Conservation (phyloP, 495 filamentous ascomycete genomes). For the Lasiosphaeria miniovina region DNA sequence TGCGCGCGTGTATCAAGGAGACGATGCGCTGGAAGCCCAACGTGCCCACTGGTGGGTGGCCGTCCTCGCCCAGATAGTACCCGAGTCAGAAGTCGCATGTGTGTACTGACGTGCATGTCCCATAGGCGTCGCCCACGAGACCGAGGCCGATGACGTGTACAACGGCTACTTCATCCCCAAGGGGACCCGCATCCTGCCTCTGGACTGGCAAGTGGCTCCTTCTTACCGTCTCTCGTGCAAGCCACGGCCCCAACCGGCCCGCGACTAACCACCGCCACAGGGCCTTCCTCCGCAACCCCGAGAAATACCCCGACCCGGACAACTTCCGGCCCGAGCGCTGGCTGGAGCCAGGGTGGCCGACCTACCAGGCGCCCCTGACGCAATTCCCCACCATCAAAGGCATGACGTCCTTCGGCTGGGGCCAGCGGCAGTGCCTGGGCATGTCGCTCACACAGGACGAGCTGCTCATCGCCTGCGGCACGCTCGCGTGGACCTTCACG, state of each 20-base stretch:
- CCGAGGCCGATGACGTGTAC: constrained; percentile 39
- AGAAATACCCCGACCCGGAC: constrained; percentile 49
- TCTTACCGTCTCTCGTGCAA: not conserved
- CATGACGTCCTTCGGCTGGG: constrained; percentile 55
- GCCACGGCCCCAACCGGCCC: constrained; percentile 12
- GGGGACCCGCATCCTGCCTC: constrained; percentile 47
- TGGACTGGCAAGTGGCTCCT: constrained; percentile 40
- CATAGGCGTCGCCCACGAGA: constrained; percentile 43
- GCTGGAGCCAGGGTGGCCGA: constrained; percentile 49
- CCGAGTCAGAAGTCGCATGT: not conserved
- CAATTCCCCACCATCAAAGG: constrained; percentile 44
- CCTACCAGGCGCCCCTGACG: constrained; percentile 48
- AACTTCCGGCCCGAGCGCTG: constrained; percentile 52
- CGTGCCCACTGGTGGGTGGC: constrained; percentile 36
- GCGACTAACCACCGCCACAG: constrained; percentile 22
- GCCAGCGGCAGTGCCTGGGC: constrained; percentile 59
- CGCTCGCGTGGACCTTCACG: constrained; percentile 47
- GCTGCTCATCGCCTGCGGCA: constrained; percentile 45
- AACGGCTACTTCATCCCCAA: constrained; percentile 44
- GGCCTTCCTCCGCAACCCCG: constrained; percentile 38
- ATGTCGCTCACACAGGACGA: constrained; percentile 47
- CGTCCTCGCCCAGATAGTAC: too few relatives aligned
- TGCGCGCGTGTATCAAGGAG: constrained; percentile 51
- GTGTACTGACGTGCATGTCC: not conserved
- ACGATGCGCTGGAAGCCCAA: constrained; percentile 55